A percentile compares a stretch with the other conserved stretches of the same genome.
These are phyloP conservation scores for Prunus persica DNA, from an alignment of 306 rosid species.

Conservation along the genomic window DNA sequence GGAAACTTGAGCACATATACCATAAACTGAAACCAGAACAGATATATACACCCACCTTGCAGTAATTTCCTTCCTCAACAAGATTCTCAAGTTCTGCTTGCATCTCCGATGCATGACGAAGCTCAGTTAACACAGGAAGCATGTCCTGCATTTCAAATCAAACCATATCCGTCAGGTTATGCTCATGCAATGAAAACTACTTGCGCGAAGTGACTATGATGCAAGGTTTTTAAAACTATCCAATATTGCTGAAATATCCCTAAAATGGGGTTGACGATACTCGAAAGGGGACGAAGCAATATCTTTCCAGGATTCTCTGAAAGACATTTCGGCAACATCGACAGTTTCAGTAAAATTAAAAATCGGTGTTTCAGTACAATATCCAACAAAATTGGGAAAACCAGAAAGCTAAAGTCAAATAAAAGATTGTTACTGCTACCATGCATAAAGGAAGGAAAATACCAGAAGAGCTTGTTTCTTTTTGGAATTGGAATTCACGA, in stretches of 20 bases:
- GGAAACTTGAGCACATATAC: slow-evolving; percentile 5
- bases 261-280: no score
- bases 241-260: no score
- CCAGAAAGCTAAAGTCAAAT: slow-evolving; percentile 13
- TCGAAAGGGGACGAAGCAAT: no score
- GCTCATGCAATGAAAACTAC: background rate
- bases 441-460: slow-evolving; percentile 27
- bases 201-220: background rate
- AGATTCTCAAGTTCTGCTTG: slow-evolving; percentile 84
- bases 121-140: slow-evolving; percentile 82
- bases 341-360: no score
- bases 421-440: slow-evolving; percentile 17
- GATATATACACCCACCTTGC: slow-evolving; percentile 60
- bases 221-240: no score
- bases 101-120: slow-evolving; percentile 75
- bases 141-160: slow-evolving; percentile 53
- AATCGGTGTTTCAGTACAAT: no score
- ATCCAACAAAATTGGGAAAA: background rate
- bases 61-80: slow-evolving; percentile 88
- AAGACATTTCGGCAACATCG: no score
- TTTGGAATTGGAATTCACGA: slow-evolving; percentile 85
- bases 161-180: background rate
- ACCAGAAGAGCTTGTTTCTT: slow-evolving; percentile 95
- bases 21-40: slow-evolving; percentile 29
- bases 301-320: no score